Percentiles rank a stretch among this genome's conserved stretches.
phyloP scores from a whole-genome alignment of 768 basidiomycete genomes.

The Kwoniella mangroviensis region DNA sequence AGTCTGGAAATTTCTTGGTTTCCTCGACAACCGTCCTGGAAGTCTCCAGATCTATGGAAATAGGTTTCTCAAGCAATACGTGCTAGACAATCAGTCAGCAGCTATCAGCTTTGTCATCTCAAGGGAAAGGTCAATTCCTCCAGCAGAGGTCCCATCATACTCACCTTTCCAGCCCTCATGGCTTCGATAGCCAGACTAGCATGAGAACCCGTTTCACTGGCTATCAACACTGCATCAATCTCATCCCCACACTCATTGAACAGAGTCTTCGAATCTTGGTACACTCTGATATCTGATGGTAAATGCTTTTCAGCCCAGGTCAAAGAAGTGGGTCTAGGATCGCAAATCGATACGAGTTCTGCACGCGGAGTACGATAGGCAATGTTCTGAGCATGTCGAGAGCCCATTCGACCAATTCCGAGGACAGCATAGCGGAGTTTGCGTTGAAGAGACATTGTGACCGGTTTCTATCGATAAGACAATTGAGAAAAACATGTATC shows the following conservation, averaged over 20 bases:
- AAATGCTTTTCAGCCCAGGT: constrained; percentile 14
- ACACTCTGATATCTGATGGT: constrained; percentile 4
- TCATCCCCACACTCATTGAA: constrained; percentile 18
- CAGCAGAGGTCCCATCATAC: background rate
- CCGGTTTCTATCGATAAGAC: no score
- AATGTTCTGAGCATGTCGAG: constrained; percentile 15
- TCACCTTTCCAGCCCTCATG: constrained; percentile 32
- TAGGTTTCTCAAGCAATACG: constrained; percentile 41
- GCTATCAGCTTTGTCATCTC: no score
- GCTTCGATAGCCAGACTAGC: constrained; percentile 29
- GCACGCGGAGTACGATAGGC: constrained; percentile 15
- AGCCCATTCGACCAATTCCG: constrained; percentile 21
- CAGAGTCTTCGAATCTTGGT: constrained; percentile 12
- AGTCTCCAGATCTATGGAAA: constrained; percentile 30
- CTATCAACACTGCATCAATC: constrained; percentile 35
- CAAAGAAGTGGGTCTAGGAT: constrained; percentile 1
- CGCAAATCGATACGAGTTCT: constrained; percentile 19
- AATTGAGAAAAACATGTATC: no score
- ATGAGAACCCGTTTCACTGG: constrained; percentile 34
- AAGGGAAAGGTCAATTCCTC: no score
- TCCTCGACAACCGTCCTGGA: constrained; percentile 26
- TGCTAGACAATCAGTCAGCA: constrained; percentile 17
- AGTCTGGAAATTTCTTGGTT: constrained; percentile 22
- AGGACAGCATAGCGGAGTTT: constrained; percentile 19
- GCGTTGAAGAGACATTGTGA: constrained; percentile 17